These are phyloP conservation scores for Pterocarpus macrocarpus DNA, from an alignment of 306 rosid genomes.

Conservation along the genomic window DNA sequence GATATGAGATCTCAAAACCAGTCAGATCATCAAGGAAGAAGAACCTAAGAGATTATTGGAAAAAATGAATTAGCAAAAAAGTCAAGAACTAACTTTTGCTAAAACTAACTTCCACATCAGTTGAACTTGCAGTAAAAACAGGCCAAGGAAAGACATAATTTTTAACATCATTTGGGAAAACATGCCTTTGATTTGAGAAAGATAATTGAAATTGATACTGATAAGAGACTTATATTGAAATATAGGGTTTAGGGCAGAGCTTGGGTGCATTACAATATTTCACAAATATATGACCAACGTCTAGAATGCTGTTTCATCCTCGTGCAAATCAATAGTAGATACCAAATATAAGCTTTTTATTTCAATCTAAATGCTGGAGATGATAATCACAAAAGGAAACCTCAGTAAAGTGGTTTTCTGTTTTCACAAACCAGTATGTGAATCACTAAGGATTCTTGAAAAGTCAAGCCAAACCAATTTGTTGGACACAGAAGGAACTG, in stretches of 20 bases:
- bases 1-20: slow-evolving; percentile 84
- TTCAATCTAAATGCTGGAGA: neutral
- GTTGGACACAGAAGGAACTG: neutral
- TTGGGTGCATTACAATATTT: slow-evolving; percentile 1
- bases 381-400: neutral
- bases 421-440: neutral
- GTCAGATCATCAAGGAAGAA: slow-evolving; percentile 95
- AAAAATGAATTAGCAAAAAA: neutral
- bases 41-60: slow-evolving; percentile 64
- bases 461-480: neutral
- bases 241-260: neutral
- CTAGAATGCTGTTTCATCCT: neutral
- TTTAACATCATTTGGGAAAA: slow-evolving; percentile 6
- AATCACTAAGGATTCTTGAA: slow-evolving; percentile 4
- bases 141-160: neutral
- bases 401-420: neutral
- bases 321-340: no score
- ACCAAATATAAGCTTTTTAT: neutral
- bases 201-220: neutral
- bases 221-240: neutral
- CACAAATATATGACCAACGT: neutral
- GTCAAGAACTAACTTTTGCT: slow-evolving; percentile 23
- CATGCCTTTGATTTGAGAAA: slow-evolving; percentile 17
- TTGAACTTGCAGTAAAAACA: slow-evolving; percentile 7
- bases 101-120: slow-evolving; percentile 29